Evolutionary conservation across 2,329 filamentous ascomycete species (phyloP).

Genomic region (Penicillium sp.): DNA sequence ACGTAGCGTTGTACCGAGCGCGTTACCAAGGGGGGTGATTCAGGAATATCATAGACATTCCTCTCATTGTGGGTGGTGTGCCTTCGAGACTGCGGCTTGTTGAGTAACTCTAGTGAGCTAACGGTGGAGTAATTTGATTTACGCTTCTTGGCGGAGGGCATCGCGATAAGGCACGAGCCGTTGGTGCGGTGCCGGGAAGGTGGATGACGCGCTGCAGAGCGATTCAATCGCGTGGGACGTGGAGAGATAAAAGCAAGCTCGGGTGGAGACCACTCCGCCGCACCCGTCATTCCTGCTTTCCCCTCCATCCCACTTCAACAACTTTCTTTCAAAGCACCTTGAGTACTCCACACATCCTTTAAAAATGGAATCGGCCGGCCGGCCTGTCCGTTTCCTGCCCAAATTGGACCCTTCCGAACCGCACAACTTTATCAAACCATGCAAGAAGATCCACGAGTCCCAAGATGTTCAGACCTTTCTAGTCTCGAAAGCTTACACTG

Average conservation of each 20-base stretch:
- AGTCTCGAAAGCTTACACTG: conserved; percentile 76
- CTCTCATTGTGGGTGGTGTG: background rate
- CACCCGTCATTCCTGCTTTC: conserved; percentile 1
- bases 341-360: background rate
- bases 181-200: background rate
- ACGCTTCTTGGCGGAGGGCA: conserved; percentile 3
- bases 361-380: conserved; percentile 25
- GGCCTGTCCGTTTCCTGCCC: conserved; percentile 39
- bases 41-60: conserved; percentile 9
- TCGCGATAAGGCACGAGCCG: background rate
- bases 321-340: background rate
- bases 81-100: background rate
- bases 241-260: background rate
- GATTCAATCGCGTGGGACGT: background rate
- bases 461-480: conserved; percentile 80
- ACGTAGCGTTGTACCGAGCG: background rate
- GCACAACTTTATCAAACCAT: conserved; percentile 65
- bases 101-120: conserved; percentile 6
- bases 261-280: background rate
- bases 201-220: background rate
- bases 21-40: background rate
- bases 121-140: conserved; percentile 5
- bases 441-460: conserved; percentile 81
- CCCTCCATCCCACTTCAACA: background rate
- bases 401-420: conserved; percentile 49